These are phyloP conservation scores for Prasinococcaceae sp. DNA, from an alignment of 139 green algal species.

Conservation along the genomic window DNA sequence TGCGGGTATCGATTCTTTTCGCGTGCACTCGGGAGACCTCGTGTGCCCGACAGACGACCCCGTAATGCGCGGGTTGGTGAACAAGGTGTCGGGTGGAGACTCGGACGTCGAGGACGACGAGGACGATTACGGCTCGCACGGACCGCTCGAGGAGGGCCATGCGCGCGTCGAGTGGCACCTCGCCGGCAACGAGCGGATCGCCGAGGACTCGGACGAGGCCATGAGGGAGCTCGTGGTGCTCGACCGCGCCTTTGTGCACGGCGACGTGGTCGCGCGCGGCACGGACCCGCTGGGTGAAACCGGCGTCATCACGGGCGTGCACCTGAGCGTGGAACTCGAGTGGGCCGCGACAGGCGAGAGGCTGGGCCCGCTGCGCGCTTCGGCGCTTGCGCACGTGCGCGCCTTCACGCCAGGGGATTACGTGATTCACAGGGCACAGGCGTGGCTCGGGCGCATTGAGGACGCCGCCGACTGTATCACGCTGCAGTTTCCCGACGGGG, in stretches of 20 bases:
- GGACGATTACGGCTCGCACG: slow-evolving; percentile 1
- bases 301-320: slow-evolving; percentile 18
- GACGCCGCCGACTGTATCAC: slow-evolving; percentile 14
- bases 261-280: slow-evolving; percentile 25
- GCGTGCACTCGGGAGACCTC: no score
- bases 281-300: slow-evolving; percentile 26
- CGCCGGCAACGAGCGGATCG: background rate
- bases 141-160: slow-evolving; percentile 2
- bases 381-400: slow-evolving; percentile 7
- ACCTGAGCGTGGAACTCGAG: slow-evolving; percentile 17
- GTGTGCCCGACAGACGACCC: no score
- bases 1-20: no score
- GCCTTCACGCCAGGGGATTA: slow-evolving; percentile 11
- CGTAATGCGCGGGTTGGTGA: no score
- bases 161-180: slow-evolving; percentile 26
- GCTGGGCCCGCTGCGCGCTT: slow-evolving; percentile 1
- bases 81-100: slow-evolving; percentile 1
- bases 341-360: background rate
- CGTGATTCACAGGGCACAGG: slow-evolving; percentile 19
- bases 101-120: slow-evolving; percentile 15
- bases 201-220: background rate
- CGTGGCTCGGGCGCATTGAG: slow-evolving; percentile 23
- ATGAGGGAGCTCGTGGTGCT: slow-evolving; percentile 15
- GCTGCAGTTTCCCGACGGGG: slow-evolving; percentile 22
- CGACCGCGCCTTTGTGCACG: slow-evolving; percentile 24